Percentiles rank a stretch among this genome's conserved stretches.
Conservation (phyloP, 306 rosid species). For the Trifolium repens region DNA sequence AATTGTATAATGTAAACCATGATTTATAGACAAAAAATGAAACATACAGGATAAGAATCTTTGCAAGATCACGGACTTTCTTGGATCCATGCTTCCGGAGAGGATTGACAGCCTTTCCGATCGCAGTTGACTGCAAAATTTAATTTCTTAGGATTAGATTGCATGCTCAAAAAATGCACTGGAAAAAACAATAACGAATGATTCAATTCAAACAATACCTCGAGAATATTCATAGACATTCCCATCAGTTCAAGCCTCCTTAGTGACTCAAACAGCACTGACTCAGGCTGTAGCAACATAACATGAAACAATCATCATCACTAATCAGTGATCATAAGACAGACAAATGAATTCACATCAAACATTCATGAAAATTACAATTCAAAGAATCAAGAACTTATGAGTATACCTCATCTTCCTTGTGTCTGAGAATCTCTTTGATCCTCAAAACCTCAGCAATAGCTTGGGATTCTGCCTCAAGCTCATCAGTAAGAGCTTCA, state of each 20-base stretch:
- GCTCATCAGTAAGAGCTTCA: constrained; percentile 91
- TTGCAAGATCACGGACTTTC: constrained; percentile 63
- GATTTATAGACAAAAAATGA: constrained; percentile 24
- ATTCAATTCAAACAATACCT: constrained; percentile 59
- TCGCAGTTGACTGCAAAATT: constrained; percentile 82
- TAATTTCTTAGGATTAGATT: constrained; percentile 27
- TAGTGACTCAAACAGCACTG: constrained; percentile 73
- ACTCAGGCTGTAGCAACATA: constrained; percentile 69
- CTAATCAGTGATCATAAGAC: constrained; percentile 35
- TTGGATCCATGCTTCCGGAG: constrained; percentile 72
- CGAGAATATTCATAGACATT: constrained; percentile 66
- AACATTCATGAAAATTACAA: constrained; percentile 7
- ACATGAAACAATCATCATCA: constrained; percentile 45
- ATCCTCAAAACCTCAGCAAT: constrained; percentile 80
- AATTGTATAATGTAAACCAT: constrained; percentile 10
- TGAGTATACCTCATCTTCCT: constrained; percentile 57
- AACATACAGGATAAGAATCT: constrained; percentile 70
- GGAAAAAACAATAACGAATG: constrained; percentile 23
- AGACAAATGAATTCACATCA: constrained; percentile 23
- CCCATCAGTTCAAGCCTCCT: constrained; percentile 86
- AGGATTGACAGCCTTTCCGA: constrained; percentile 82
- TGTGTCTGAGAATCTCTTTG: constrained; percentile 54
- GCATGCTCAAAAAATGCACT: background rate
- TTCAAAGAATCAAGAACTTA: constrained; percentile 19
- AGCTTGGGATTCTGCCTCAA: constrained; percentile 71